Evolutionary conservation across 2,329 filamentous ascomycete genomes (phyloP), one percentile per base, ranked within the genome.

Genomic region (Exophiala calicioides): DNA sequence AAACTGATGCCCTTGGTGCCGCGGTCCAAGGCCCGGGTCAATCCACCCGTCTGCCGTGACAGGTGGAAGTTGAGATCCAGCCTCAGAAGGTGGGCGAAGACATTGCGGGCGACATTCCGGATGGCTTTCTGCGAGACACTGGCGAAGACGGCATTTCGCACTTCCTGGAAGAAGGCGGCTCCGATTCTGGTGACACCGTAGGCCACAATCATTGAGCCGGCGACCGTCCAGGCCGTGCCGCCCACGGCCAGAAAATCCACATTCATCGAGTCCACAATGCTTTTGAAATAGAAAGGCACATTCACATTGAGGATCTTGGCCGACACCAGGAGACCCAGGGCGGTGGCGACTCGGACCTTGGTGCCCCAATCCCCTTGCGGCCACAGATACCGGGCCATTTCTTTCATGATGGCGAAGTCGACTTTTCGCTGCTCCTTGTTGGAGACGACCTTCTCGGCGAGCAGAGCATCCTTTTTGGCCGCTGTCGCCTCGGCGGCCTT

Each of bases 1-100:
- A 97, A 98, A 74, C 89, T 96, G 66, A 98, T 98, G 53, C 93
- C 94, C 70, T 98, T 98, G 15, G 93, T 98, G 63, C 93, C 93
- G 53, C 94, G 83, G 64, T 98, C 94, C 53, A 98, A 93, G 18
- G 94, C 93, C 56, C 93, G 78, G 1, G 91, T 97, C 55, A 98
- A 71, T 1, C 93, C 93, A 53, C 93, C 93, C 0, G 93, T 98
- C 72, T 98, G 93, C 60, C 94, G 88, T 15, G 86, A 85, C 7
- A 98, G 78, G 65, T 98, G 93, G 68, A 98, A 98, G 68, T 86
- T 90, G 36, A 97, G 78, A 64, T 98, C 93, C 16, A 98, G 78
- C 44, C 83, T 84, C 21, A 98, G 74, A 37, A 98, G 65, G 67
- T 98, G 94, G 53, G 88, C 82, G 60, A 97, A 97, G 2, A 98